A percentile compares a stretch with the other conserved stretches of the same genome.
These are phyloP conservation scores for Xylariaceae sp. DNA, from an alignment of 2,329 filamentous ascomycete species.

Conservation along the genomic window DNA sequence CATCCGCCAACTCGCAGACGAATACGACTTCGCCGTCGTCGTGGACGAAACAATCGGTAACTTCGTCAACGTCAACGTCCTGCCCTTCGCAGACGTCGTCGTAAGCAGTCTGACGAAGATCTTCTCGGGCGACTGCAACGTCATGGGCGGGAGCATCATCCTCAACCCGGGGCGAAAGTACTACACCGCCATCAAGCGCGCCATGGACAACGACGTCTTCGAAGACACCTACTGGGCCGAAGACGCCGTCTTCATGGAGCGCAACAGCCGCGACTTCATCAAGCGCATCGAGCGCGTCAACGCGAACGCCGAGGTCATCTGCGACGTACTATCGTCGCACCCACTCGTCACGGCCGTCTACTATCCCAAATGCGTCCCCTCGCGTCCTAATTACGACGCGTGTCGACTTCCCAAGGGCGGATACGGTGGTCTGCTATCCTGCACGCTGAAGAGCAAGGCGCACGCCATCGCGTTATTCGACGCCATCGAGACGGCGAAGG, in stretches of 20 bases:
- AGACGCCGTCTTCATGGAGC: slow-evolving; percentile 89
- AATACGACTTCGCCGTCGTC: slow-evolving; percentile 82
- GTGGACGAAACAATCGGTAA: slow-evolving; percentile 96
- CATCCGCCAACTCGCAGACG: slow-evolving; percentile 74
- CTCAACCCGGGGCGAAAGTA: slow-evolving; percentile 62
- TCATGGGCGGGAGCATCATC: slow-evolving; percentile 82
- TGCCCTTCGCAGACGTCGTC: slow-evolving; percentile 83
- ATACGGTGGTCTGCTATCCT: slow-evolving; percentile 84
- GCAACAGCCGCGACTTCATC: slow-evolving; percentile 90
- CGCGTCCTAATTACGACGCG: slow-evolving; percentile 68
- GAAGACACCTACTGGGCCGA: slow-evolving; percentile 93
- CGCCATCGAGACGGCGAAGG: slow-evolving; percentile 79
- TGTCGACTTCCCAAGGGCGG: slow-evolving; percentile 70
- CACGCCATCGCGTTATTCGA: slow-evolving; percentile 83
- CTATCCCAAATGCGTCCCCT: slow-evolving; percentile 77
- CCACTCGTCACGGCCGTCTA: slow-evolving; percentile 68
- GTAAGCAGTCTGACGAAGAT: slow-evolving; percentile 95
- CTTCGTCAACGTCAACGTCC: slow-evolving; percentile 90
- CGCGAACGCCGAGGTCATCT: slow-evolving; percentile 76
- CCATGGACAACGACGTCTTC: slow-evolving; percentile 57
- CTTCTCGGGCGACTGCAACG: slow-evolving; percentile 95
- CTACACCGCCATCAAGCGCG: slow-evolving; percentile 63
- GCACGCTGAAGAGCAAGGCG: slow-evolving; percentile 65
- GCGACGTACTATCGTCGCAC: slow-evolving; percentile 59
- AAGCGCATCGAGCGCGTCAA: slow-evolving; percentile 80